A percentile compares a stretch with the other conserved stretches of the same genome.
Evolutionary conservation across 305 asterid genomes (phyloP).

Genomic region (Stenogyne calaminthoides): DNA sequence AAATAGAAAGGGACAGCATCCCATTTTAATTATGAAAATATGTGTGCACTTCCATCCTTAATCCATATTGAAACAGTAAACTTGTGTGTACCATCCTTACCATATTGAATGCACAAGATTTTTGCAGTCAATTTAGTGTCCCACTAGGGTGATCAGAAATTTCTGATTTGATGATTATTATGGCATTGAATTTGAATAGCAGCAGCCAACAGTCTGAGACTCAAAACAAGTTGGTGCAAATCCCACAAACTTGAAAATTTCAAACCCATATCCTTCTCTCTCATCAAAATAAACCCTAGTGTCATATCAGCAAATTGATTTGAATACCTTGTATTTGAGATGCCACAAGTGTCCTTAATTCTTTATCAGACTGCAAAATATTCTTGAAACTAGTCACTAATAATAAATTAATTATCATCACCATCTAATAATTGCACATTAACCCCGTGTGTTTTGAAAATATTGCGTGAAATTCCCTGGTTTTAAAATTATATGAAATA

Average conservation of each 20-base stretch:
- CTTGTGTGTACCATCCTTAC: background rate
- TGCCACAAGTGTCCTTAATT: too few species aligned
- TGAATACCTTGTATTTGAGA: too few species aligned
- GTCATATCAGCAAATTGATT: background rate
- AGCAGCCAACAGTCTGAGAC: slow-evolving; percentile 1
- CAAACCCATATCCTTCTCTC: background rate
- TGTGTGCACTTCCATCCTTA: too few species aligned
- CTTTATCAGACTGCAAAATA: background rate
- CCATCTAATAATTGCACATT: too few species aligned
- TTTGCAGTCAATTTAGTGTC: background rate
- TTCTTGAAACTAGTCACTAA: background rate
- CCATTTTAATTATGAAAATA: too few species aligned
- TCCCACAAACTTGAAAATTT: background rate
- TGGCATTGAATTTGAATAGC: background rate
- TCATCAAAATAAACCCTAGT: background rate
- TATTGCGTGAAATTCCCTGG: too few species aligned
- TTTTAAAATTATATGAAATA: too few species aligned
- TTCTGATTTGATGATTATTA: background rate
- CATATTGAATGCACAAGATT: background rate
- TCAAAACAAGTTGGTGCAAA: background rate
- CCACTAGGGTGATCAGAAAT: background rate
- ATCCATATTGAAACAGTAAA: background rate
- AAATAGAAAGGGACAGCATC: too few species aligned
- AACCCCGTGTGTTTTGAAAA: too few species aligned
- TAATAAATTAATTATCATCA: too few species aligned